Percentiles rank a stretch among this genome's conserved stretches.
These are phyloP conservation scores for Dipteronia sinensis DNA, from an alignment of 345 rosid genomes.

Conservation along the genomic window DNA sequence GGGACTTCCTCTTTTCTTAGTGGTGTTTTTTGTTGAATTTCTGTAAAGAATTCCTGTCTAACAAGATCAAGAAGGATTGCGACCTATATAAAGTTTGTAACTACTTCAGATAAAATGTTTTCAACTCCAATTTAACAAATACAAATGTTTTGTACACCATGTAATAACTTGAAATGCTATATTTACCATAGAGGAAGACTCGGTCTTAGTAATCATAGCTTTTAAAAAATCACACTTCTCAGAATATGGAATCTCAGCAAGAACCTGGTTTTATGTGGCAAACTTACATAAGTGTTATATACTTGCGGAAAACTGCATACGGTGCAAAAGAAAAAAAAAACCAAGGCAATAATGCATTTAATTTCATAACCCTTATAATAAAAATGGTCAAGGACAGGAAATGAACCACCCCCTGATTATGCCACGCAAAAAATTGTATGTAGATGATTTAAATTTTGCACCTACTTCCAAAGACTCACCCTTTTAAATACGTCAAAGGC, in stretches of 20 bases:
- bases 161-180: slow-evolving; percentile 4
- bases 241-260: slow-evolving; percentile 72
- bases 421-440: background rate
- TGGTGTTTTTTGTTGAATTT: slow-evolving; percentile 32
- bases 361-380: background rate
- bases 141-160: slow-evolving; percentile 13
- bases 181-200: slow-evolving; percentile 87
- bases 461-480: slow-evolving; percentile 41
- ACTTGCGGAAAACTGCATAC: background rate
- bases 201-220: slow-evolving; percentile 56
- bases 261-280: slow-evolving; percentile 49
- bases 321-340: background rate
- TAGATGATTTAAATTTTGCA: background rate
- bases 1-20: slow-evolving; percentile 15
- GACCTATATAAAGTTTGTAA: slow-evolving; percentile 42
- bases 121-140: slow-evolving; percentile 5
- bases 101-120: slow-evolving; percentile 14
- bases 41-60: slow-evolving; percentile 53
- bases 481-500: slow-evolving; percentile 75
- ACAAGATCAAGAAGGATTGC: slow-evolving; percentile 82
- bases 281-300: background rate
- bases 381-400: background rate
- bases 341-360: background rate
- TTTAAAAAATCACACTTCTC: slow-evolving; percentile 59
- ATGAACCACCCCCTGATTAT: background rate